Base-by-base conservation (phyloP, 768 basidiomycete species). In the Solioccasus polychromus region DNA sequence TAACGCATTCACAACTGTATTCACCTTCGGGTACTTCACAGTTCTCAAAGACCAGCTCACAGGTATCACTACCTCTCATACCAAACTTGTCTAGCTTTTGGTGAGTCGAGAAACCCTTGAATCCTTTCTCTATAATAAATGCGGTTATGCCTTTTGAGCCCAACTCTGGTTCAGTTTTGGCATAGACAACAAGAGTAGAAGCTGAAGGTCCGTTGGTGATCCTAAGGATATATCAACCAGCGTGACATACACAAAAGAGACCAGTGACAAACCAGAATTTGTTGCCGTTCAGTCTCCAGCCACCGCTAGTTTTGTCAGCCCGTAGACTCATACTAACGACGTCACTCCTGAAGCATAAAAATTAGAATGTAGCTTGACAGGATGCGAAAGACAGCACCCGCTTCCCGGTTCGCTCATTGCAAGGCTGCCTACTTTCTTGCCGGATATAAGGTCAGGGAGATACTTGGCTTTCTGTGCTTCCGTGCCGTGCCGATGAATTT, bases 41-140 rank as follows among this genome's bases (percentile, higher is more conserved):
- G 54, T 91, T 77, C 53, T 95, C 90, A 48, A 97, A 96, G 17
- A 94, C 82, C 19, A 96, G 70, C 61, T 97, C 94, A 52, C 91
- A 92, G 3, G 94, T 97, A 56, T 96, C 92, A 48, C 88, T 91
- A 30, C 94, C 94, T 55, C 94, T 73, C 94, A 97, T 97, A 1
- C 94, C 94, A 59, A 96, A 83, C 64, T 97, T 97, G 66, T 97
- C 94, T 18, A 97, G 73, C 57, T 94, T 92, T 48, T 86, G 89
- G 54, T 87, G 85, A 0, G 90, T 88, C 6, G 90, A 91, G 66
- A 94, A 94, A 1, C 92, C 94, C 34, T 76, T 66, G 63, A 87
- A 92, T 7, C 70, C 82, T 35, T 79, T 85, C 69, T 95, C 92
- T 50, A 97, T 73, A 52, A 96, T 82, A 66, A 96, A 96, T 1